These are phyloP conservation scores for Herpetomonas tarakana DNA, from an alignment of 208 protist genomes.

Conservation along the genomic window DNA sequence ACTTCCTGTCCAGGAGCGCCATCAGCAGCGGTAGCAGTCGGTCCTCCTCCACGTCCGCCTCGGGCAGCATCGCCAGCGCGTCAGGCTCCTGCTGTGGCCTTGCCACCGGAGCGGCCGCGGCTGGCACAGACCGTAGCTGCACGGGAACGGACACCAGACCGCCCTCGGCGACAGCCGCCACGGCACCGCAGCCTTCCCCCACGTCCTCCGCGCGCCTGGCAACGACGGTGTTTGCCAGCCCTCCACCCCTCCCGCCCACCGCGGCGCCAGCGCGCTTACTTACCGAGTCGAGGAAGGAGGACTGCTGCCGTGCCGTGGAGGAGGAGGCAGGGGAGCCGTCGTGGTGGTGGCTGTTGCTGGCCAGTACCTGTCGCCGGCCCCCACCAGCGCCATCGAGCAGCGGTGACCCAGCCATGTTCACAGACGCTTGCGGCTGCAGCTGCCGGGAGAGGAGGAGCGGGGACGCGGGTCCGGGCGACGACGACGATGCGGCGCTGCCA, in stretches of 20 bases:
- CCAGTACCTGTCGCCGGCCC: too few species aligned
- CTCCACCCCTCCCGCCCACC: too few species aligned
- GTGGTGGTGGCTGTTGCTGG: too few species aligned
- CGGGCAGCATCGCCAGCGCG: slow-evolving; percentile 3
- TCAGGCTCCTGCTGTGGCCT: neutral
- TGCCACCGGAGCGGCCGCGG: neutral
- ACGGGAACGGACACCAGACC: neutral
- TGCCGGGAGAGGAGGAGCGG: neutral
- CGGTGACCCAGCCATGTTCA: slow-evolving; percentile 5
- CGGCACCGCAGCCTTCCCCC: too few species aligned
- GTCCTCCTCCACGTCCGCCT: slow-evolving; percentile 21
- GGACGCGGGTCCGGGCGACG: slow-evolving; percentile 1
- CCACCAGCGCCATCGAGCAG: too few species aligned
- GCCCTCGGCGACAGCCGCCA: neutral
- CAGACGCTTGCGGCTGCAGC: too few species aligned
- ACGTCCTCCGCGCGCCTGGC: too few species aligned
- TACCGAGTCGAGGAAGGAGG: neutral
- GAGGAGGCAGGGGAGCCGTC: too few species aligned
- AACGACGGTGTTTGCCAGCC: too few species aligned
- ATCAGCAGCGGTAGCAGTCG: slow-evolving; percentile 36
- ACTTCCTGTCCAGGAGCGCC: slow-evolving; percentile 34
- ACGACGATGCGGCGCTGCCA: neutral
- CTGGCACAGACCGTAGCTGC: neutral
- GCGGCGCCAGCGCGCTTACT: too few species aligned
- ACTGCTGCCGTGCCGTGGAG: neutral